Percentiles rank a stretch among this genome's conserved stretches.
phyloP scores from a whole-genome alignment of 2,329 filamentous ascomycete genomes.

The Colletotrichum sp. region DNA sequence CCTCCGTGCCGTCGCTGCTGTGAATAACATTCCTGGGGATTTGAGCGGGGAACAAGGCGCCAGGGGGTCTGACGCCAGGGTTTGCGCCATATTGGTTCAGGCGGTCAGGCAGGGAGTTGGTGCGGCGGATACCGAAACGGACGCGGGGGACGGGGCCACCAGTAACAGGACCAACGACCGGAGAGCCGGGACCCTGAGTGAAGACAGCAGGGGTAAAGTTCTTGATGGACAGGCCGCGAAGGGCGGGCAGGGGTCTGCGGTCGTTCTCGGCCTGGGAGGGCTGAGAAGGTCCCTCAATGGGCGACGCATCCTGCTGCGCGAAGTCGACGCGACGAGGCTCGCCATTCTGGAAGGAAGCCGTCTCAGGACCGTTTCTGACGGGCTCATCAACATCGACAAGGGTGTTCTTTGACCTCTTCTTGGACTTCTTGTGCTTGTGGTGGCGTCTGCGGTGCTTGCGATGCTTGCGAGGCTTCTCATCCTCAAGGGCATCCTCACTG shows the following conservation, averaged over 20 bases:
- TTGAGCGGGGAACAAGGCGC: constrained; percentile 54
- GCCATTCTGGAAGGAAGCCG: constrained; percentile 29
- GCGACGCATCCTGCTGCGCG: constrained; percentile 40
- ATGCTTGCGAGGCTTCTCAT: constrained; percentile 42
- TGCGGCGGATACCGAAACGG: constrained; percentile 71
- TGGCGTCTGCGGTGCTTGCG: constrained; percentile 41
- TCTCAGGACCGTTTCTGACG: constrained; percentile 33
- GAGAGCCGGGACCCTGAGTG: constrained; percentile 32
- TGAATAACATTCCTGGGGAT: constrained; percentile 43
- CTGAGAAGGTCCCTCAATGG: constrained; percentile 32
- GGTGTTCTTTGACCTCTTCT: constrained; percentile 47
- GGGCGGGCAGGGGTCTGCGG: constrained; percentile 54
- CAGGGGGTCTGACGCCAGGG: constrained; percentile 46
- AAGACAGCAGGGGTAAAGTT: constrained; percentile 77
- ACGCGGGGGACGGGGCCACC: constrained; percentile 59
- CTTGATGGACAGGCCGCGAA: constrained; percentile 69
- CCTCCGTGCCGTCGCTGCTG: constrained; percentile 27
- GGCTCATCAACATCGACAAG: constrained; percentile 29
- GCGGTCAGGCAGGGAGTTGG: constrained; percentile 75
- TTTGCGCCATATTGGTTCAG: constrained; percentile 49
- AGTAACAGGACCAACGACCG: constrained; percentile 17
- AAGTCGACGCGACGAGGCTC: constrained; percentile 66
- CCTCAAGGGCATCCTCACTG: constrained; percentile 50
- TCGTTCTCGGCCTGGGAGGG: constrained; percentile 16
- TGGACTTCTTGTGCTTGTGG: constrained; percentile 46